Base-by-base conservation (phyloP, 2,329 filamentous ascomycete genomes). In the Xylariaceae sp. region DNA sequence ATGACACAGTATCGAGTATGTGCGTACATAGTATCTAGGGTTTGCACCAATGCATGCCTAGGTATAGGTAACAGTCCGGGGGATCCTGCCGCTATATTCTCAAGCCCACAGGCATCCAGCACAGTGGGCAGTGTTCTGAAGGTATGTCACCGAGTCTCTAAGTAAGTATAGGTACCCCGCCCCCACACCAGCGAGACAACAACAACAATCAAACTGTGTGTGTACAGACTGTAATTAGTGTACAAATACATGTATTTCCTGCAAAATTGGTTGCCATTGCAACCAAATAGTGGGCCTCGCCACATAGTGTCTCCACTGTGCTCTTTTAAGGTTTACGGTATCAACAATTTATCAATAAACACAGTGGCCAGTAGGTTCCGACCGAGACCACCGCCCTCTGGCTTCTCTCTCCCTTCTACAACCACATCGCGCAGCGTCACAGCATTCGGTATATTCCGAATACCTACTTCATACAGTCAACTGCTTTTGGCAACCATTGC, bases 251-350 rank as follows among this genome's bases (percentile, higher is more conserved):
- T 19, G 19, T 19, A 19, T 19, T 19, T 19, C 19, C 19, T 19
- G 19, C 19, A 19, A 19, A 19, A 19, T 19, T 47, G 51, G 59
- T 60, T 60, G 59, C 59, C 42, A 55, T 51, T 59, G 45, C 59
- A 60, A 60, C 59, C 45, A 47, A 32, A 40, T 47, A 30, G 49
- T 51, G 43, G 34, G 34, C 47, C 34, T 35, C 43, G 26, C 32
- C 6, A 34, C 32, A 39, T 45, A 46, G 8, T 44, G 12, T 30
- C 42, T 51, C 52, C 50, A 54, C 57, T 45, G 37, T 56, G 49
- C 53, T 52, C 43, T 50, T 51, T 46, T 46, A 40, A 44, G 27
- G 42, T 44, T 44, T 44, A 35, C 9, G 32, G 32, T 43, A 31
- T 44, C 42, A 44, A 44, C 42, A 44, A 44, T 44, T 31, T 12